Percentiles rank a stretch among this genome's conserved stretches.
Evolutionary conservation across 2,329 filamentous ascomycete species (phyloP).

Genomic region (Coniochaeta prunicola): DNA sequence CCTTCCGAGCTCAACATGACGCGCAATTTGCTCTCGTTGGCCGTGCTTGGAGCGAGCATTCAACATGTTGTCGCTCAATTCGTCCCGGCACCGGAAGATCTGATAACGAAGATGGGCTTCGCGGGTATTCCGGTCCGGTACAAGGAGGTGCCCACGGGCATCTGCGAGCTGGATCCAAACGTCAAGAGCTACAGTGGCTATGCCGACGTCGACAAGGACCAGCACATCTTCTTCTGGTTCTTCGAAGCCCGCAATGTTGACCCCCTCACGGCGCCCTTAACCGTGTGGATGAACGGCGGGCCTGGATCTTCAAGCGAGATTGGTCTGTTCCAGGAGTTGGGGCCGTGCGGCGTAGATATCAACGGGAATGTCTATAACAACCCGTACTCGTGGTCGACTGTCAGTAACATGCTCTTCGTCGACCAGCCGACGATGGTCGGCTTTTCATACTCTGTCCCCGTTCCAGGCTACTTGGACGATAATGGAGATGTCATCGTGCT

Average conservation of each 20-base stretch:
- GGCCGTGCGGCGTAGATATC: conserved; percentile 31
- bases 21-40: neutral
- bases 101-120: conserved; percentile 23
- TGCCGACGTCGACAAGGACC: conserved; percentile 28
- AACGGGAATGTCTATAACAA: conserved; percentile 40
- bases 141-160: conserved; percentile 38
- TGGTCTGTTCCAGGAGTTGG: conserved; percentile 43
- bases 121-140: conserved; percentile 35
- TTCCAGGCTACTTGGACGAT: conserved; percentile 24
- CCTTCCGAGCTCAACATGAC: neutral
- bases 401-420: conserved; percentile 53
- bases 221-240: conserved; percentile 41
- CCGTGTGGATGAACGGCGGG: conserved; percentile 46
- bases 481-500: conserved; percentile 29
- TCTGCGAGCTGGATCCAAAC: conserved; percentile 33
- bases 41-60: neutral
- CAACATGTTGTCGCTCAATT: conserved; percentile 19
- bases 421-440: conserved; percentile 54
- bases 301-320: conserved; percentile 46
- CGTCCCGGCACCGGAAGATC: conserved; percentile 25
- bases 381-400: conserved; percentile 52
- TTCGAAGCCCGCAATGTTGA: conserved; percentile 39
- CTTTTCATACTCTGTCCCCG: conserved; percentile 37
- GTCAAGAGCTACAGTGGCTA: conserved; percentile 36
- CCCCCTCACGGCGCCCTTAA: conserved; percentile 36